These are phyloP conservation scores for Daedalea quercina DNA, from an alignment of 768 basidiomycete genomes.

Conservation along the genomic window DNA sequence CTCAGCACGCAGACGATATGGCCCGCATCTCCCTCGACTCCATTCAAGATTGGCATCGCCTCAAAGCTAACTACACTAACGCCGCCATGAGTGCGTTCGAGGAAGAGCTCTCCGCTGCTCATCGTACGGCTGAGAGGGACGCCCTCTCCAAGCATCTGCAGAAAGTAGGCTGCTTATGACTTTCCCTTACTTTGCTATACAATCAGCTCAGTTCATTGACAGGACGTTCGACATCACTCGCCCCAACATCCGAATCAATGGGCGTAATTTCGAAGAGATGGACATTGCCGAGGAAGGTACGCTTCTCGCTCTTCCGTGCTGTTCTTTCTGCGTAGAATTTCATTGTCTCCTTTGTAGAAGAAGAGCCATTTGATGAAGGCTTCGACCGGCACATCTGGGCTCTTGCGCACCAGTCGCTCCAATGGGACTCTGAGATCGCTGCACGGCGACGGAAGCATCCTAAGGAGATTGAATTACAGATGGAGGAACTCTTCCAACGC, in stretches of 20 bases:
- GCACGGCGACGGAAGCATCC: conserved; percentile 61
- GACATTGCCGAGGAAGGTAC: conserved; percentile 48
- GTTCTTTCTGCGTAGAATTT: neutral
- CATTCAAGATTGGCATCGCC: conserved; percentile 58
- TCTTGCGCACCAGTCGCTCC: conserved; percentile 63
- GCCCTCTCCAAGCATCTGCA: conserved; percentile 42
- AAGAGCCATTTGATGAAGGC: conserved; percentile 81
- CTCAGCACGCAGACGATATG: conserved; percentile 28
- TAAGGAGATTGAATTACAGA: conserved; percentile 36
- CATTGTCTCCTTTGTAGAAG: conserved; percentile 4
- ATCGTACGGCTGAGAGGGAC: conserved; percentile 37
- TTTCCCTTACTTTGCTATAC: conserved; percentile 1
- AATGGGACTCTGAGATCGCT: conserved; percentile 70
- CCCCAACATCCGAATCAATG: conserved; percentile 75
- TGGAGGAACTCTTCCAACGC: conserved; percentile 32
- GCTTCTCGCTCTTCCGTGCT: neutral
- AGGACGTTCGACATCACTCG: conserved; percentile 53
- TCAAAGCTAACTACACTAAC: conserved; percentile 45
- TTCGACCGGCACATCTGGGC: conserved; percentile 82
- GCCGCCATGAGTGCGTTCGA: conserved; percentile 42
- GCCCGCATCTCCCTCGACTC: conserved; percentile 58
- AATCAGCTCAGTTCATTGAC: conserved; percentile 48
- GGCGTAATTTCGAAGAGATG: conserved; percentile 66
- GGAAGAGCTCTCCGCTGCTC: conserved; percentile 34
- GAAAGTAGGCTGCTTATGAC: conserved; percentile 32